phyloP scores from a whole-genome alignment of 139 green algal genomes.

The Parachlorella kessleri region DNA sequence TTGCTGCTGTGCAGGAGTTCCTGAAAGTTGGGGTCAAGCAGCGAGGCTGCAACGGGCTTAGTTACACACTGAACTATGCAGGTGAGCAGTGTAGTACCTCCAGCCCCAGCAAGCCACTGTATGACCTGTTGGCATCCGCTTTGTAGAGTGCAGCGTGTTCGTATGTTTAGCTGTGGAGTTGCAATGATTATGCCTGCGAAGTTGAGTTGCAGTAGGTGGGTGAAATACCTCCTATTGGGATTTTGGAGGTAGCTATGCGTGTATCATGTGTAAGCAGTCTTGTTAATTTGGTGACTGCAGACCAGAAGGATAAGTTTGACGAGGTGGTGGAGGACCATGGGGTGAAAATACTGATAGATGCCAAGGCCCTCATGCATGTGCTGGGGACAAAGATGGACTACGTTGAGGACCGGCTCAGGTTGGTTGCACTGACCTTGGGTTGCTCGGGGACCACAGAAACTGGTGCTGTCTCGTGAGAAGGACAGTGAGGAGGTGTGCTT shows the following conservation, averaged over 20 bases:
- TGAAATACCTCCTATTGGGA: too few species aligned
- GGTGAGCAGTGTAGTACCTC: too few species aligned
- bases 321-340: conserved; percentile 93
- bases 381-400: conserved; percentile 98
- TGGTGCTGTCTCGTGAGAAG: too few species aligned
- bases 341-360: conserved; percentile 91
- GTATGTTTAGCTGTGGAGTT: too few species aligned
- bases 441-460: too few species aligned
- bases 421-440: too few species aligned
- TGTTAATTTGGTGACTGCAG: conserved; percentile 47
- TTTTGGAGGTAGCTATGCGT: not conserved
- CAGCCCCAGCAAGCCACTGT: too few species aligned
- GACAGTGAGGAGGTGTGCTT: too few species aligned
- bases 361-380: conserved; percentile 95
- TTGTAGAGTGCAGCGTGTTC: too few species aligned
- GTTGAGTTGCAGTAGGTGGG: too few species aligned
- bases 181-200: too few species aligned
- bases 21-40: conserved; percentile 92
- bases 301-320: conserved; percentile 92
- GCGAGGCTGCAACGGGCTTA: conserved; percentile 95
- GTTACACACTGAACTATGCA: conserved; percentile 98
- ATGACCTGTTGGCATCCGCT: too few species aligned
- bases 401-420: conserved; percentile 86
- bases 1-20: conserved; percentile 83
- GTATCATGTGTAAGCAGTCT: not conserved